These are phyloP conservation scores for Yamadazyma epiphylla DNA, from an alignment of 1,139 yeast genomes.

Conservation along the genomic window DNA sequence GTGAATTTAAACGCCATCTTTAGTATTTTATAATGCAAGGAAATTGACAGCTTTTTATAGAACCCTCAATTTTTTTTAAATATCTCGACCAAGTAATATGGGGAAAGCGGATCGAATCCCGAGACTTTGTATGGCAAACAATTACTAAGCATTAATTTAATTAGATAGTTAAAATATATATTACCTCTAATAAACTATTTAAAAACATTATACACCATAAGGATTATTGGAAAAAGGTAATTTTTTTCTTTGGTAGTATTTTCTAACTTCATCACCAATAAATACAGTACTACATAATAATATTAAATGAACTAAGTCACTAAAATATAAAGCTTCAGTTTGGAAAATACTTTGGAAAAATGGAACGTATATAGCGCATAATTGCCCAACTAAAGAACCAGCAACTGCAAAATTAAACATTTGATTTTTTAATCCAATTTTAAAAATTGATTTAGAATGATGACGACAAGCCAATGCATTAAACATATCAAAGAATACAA, in stretches of 20 bases:
- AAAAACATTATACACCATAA: not conserved
- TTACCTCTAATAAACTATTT: too few species aligned
- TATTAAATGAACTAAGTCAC: conserved; percentile 63
- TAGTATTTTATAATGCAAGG: too few species aligned
- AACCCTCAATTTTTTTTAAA: too few species aligned
- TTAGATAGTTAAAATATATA: too few species aligned
- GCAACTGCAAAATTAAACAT: conserved; percentile 93
- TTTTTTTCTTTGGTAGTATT: conserved; percentile 22
- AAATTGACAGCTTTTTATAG: too few species aligned
- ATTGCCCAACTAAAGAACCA: conserved; percentile 87
- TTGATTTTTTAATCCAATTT: conserved; percentile 69
- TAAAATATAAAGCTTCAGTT: conserved; percentile 76
- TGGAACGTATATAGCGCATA: conserved; percentile 89
- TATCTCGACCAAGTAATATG: too few species aligned
- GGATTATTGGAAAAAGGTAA: conserved; percentile 10
- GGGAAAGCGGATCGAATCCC: too few species aligned
- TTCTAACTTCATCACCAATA: conserved; percentile 79
- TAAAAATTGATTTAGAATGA: conserved; percentile 73
- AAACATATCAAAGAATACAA: conserved; percentile 92
- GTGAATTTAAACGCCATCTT: conserved; percentile 45
- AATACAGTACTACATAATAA: conserved; percentile 75
- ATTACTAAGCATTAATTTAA: too few species aligned
- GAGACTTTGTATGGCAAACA: too few species aligned
- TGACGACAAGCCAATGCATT: conserved; percentile 93
- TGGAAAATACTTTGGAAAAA: conserved; percentile 90